A percentile compares a stretch with the other conserved stretches of the same genome.
phyloP scores from a whole-genome alignment of 495 filamentous ascomycete species.

The Lasiosphaeria hispida region DNA sequence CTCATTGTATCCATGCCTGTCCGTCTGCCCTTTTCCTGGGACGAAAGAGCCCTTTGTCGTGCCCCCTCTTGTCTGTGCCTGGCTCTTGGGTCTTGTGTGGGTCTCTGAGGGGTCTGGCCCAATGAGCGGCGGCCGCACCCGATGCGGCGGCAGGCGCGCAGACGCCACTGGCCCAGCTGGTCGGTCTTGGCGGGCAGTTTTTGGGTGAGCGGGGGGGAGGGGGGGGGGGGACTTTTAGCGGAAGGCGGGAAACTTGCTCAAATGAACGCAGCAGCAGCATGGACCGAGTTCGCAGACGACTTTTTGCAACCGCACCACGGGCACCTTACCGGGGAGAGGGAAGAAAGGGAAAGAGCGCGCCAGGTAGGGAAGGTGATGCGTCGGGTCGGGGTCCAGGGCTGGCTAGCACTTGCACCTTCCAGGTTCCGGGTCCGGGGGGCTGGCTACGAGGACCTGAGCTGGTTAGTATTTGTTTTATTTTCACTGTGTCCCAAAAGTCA shows the following conservation, averaged over 20 bases:
- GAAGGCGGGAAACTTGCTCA: constrained; percentile 32
- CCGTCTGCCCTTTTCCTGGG: not conserved
- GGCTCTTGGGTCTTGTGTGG: not conserved
- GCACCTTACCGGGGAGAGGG: not conserved
- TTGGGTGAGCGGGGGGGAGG: not conserved
- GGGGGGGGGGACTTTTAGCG: no score
- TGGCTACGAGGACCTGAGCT: no score
- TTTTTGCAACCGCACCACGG: no score
- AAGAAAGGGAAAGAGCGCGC: not conserved
- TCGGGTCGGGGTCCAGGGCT: no score
- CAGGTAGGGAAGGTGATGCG: not conserved
- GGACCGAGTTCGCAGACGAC: no score
- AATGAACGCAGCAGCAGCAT: constrained; percentile 21
- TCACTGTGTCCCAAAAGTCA: no score
- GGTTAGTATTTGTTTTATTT: no score
- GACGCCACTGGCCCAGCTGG: not conserved
- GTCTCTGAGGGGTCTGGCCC: not conserved
- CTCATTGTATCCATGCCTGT: not conserved
- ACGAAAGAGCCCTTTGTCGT: not conserved
- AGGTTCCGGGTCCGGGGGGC: no score
- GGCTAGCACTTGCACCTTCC: no score
- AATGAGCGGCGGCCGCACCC: not conserved
- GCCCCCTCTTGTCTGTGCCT: not conserved
- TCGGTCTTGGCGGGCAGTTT: constrained; percentile 5
- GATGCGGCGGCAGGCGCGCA: not conserved